Percentiles rank a stretch among this genome's conserved stretches.
Conservation (phyloP, 371 early-diverging fungal genomes). For the Mortierella sp. region DNA sequence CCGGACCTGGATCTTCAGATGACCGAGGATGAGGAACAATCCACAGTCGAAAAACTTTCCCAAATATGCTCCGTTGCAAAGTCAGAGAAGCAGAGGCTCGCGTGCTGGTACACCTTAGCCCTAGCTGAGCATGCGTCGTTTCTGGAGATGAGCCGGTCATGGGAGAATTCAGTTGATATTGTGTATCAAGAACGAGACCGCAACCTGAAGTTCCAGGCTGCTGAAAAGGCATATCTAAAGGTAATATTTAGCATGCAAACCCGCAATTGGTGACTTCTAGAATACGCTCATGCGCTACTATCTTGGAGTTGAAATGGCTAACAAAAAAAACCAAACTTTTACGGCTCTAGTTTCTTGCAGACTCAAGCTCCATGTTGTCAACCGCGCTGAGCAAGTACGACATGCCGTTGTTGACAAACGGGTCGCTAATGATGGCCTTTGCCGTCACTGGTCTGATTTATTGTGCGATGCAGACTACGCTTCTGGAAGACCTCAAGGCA, state of each 20-base stretch:
- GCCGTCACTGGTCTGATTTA: conserved; percentile 42
- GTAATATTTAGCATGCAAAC: conserved; percentile 1
- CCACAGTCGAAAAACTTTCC: background rate
- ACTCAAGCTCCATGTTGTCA: conserved; percentile 52
- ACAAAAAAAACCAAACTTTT: background rate
- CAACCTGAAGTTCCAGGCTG: background rate
- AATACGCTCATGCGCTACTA: too few species aligned
- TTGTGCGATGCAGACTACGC: conserved; percentile 36
- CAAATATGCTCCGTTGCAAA: background rate
- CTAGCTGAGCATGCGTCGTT: conserved; percentile 32
- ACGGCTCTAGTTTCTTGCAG: conserved; percentile 31
- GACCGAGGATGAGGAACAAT: background rate
- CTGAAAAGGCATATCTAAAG: conserved; percentile 25
- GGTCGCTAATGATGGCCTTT: conserved; percentile 50
- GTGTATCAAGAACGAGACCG: background rate
- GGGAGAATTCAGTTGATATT: background rate
- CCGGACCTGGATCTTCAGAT: conserved; percentile 5
- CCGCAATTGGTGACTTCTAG: too few species aligned
- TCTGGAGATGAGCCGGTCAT: conserved; percentile 16
- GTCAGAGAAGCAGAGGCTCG: conserved; percentile 28
- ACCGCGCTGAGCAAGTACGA: conserved; percentile 53
- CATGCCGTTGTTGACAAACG: conserved; percentile 48
- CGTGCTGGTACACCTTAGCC: conserved; percentile 33
- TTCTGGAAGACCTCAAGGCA: conserved; percentile 23
- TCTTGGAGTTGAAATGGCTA: too few species aligned